Evolutionary conservation across 2,329 filamentous ascomycete genomes (phyloP), one percentile per base, ranked within the genome.

Genomic region (Stachybotrys chlorohalonatus): DNA sequence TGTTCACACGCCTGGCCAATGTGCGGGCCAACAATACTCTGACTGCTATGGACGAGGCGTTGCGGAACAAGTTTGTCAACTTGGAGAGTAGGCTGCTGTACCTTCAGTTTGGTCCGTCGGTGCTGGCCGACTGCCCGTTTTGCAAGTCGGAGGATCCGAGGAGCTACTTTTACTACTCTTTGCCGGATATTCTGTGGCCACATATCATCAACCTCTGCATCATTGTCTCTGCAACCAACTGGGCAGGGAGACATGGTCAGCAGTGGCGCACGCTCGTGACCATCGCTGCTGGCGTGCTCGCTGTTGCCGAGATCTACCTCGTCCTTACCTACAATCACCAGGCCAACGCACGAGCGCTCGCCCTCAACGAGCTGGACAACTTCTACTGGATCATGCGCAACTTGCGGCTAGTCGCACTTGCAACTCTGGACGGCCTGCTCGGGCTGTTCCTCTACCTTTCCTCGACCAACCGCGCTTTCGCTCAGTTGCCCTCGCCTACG

Each of bases 81-180:
- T 73, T 86, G 53, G 84, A 90, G 60, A 87, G 86, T 51, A 81
- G 89, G 53, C 80, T 94, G 56, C 76, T 95, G 7, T 97, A 96
- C 73, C 78, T 95, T 53, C 84, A 87, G 56, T 95, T 84, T 70
- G 94, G 94, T 2, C 89, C 91, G 0, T 77, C 82, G 39, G 83
- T 86, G 8, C 69, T 97, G 45, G 76, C 85, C 24, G 77, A 83
- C 56, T 97, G 92, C 69, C 80, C 83, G n/a, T 96, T 95, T 74
- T 96, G 92, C 79, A 77, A 74, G 52, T 73, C 82, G n/a, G 85
- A 89, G 56, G 83, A 88, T 51, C 79, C 83, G 6, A 75, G 74
- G 45, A 83, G 81, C 47, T 96, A 91, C 74, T 79, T 95, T 51
- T 81, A 89, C 67, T 97, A 95, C 72, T 86, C 88, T 13, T 71